Evolutionary conservation across 2,329 filamentous ascomycete species (phyloP).

Genomic region (Bisporella sp.): DNA sequence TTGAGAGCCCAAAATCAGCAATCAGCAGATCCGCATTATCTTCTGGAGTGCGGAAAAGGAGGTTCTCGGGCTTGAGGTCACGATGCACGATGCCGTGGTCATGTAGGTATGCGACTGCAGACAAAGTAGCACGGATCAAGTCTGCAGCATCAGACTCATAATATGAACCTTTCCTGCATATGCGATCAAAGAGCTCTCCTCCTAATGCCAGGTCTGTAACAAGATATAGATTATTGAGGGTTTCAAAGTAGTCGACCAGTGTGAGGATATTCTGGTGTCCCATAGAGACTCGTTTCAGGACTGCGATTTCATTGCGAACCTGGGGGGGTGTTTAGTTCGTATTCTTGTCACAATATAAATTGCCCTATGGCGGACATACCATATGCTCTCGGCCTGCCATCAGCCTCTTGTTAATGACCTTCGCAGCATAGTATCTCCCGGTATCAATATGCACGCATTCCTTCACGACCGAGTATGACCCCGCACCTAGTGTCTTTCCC

Average conservation of each 20-base stretch:
- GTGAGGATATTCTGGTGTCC: slow-evolving; percentile 97
- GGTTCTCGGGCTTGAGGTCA: slow-evolving; percentile 94
- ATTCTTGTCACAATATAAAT: too few species aligned
- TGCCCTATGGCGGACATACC: slow-evolving; percentile 44
- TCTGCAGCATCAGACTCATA: slow-evolving; percentile 96
- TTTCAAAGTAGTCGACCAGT: slow-evolving; percentile 98
- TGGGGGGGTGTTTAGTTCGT: slow-evolving; percentile 29
- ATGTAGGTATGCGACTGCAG: slow-evolving; percentile 96
- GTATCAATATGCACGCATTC: slow-evolving; percentile 99
- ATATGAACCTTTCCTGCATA: slow-evolving; percentile 97
- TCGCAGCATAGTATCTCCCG: slow-evolving; percentile 94
- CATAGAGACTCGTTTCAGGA: slow-evolving; percentile 97
- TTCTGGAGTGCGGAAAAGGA: slow-evolving; percentile 93
- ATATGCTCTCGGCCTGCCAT: slow-evolving; percentile 98
- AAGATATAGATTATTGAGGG: slow-evolving; percentile 98
- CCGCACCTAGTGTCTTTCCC: slow-evolving; percentile 92
- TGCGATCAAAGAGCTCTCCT: slow-evolving; percentile 95
- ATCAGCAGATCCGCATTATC: slow-evolving; percentile 96
- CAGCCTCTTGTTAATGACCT: slow-evolving; percentile 97
- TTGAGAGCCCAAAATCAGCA: slow-evolving; percentile 89
- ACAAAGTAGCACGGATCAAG: slow-evolving; percentile 88
- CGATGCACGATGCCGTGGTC: slow-evolving; percentile 98
- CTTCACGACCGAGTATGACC: slow-evolving; percentile 97
- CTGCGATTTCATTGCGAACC: slow-evolving; percentile 96
- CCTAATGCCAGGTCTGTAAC: slow-evolving; percentile 95